These are phyloP conservation scores for Boletus sensibilis DNA, from an alignment of 768 basidiomycete genomes.

Conservation along the genomic window DNA sequence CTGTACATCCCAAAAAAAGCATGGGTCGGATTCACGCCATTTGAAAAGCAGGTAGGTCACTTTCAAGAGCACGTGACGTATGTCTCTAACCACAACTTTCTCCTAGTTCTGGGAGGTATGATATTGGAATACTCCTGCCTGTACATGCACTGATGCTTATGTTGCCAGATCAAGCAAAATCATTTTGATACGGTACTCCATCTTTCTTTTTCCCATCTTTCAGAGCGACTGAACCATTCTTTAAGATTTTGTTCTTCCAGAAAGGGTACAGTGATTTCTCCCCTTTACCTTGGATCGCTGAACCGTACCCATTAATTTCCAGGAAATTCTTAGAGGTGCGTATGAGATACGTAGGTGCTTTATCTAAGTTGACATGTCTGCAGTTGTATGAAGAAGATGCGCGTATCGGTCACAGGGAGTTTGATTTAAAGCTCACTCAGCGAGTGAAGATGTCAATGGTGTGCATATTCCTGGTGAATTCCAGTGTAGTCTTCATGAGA, in stretches of 20 bases:
- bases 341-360: background rate
- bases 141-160: constrained; percentile 3
- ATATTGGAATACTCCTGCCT: constrained; percentile 5
- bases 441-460: constrained; percentile 99
- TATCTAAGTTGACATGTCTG: background rate
- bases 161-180: constrained; percentile 88
- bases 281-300: background rate
- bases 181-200: constrained; percentile 85
- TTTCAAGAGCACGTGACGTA: background rate
- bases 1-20: constrained; percentile 72
- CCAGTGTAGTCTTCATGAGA: background rate
- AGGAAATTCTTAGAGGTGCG: constrained; percentile 81
- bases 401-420: constrained; percentile 86
- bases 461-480: constrained; percentile 10
- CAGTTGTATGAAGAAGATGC: constrained; percentile 96
- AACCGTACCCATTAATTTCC: constrained; percentile 19
- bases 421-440: constrained; percentile 88
- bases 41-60: constrained; percentile 77
- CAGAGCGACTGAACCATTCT: constrained; percentile 14
- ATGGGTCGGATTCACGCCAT: constrained; percentile 88
- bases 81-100: background rate
- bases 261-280: constrained; percentile 65
- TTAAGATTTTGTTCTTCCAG: constrained; percentile 90
- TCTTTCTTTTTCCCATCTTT: background rate
- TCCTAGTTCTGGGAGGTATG: constrained; percentile 72